A percentile compares a stretch with the other conserved stretches of the same genome.
These are phyloP conservation scores for Davidsoniella australis DNA, from an alignment of 2,329 filamentous ascomycete species.

Conservation along the genomic window DNA sequence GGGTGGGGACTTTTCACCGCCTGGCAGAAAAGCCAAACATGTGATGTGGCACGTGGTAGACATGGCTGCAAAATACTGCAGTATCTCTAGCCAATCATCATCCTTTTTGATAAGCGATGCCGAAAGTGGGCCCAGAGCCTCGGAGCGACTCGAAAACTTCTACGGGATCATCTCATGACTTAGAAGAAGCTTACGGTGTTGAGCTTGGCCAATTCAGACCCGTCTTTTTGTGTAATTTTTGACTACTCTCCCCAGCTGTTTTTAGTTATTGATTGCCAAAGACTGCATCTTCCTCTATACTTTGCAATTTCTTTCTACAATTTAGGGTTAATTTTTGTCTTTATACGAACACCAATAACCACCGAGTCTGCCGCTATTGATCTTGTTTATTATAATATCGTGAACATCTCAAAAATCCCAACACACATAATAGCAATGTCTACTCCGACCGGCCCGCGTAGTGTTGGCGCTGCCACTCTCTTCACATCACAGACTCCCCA, in stretches of 20 bases:
- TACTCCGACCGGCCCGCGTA: constrained; percentile 38
- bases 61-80: neutral
- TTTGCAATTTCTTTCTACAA: neutral
- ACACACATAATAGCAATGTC: constrained; percentile 20
- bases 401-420: neutral
- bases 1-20: constrained; percentile 8
- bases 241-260: neutral
- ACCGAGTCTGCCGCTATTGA: neutral
- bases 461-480: constrained; percentile 63
- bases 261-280: neutral
- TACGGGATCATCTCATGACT: constrained; percentile 7
- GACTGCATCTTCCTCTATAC: too few relatives aligned
- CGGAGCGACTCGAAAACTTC: constrained; percentile 3
- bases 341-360: neutral
- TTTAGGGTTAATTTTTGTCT: neutral
- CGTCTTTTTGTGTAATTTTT: neutral
- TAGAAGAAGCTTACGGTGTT: constrained; percentile 1
- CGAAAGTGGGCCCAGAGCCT: constrained; percentile 2
- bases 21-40: constrained; percentile 7
- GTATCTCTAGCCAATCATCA: constrained; percentile 11
- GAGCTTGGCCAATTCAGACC: constrained; percentile 2
- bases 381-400: neutral
- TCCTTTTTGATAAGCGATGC: constrained; percentile 1
- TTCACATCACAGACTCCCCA: constrained; percentile 41
- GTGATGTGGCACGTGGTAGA: constrained; percentile 10